phyloP scores from a whole-genome alignment of 148 eudicot species.

The Rhododendron vialii region DNA sequence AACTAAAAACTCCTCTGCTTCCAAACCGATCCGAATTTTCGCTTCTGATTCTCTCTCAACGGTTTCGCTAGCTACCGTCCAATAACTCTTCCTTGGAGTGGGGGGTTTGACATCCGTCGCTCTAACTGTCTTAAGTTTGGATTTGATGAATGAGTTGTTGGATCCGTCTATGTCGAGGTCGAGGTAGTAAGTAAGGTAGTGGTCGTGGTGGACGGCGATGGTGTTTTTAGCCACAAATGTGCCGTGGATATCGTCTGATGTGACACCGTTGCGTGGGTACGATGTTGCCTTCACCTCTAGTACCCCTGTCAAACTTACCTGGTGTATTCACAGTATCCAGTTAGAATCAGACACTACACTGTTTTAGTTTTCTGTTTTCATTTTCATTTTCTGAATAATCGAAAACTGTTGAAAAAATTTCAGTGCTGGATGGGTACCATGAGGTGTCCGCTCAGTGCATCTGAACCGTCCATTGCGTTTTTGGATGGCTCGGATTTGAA shows the following conservation, averaged over 20 bases:
- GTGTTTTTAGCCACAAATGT: constrained; percentile 53
- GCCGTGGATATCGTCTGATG: constrained; percentile 39
- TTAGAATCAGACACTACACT: background rate
- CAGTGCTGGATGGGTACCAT: no score
- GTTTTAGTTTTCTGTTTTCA: background rate
- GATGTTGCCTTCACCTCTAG: constrained; percentile 66
- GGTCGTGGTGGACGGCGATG: constrained; percentile 70
- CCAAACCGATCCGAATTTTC: constrained; percentile 31
- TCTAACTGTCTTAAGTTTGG: constrained; percentile 24
- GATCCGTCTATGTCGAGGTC: constrained; percentile 54
- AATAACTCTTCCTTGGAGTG: constrained; percentile 69
- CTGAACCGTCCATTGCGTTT: no score
- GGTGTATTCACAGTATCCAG: background rate
- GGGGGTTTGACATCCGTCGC: constrained; percentile 8
- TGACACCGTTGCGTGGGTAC: constrained; percentile 32
- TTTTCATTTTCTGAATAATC: background rate
- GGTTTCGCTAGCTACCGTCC: constrained; percentile 49
- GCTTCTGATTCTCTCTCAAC: constrained; percentile 46
- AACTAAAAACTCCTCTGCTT: constrained; percentile 39
- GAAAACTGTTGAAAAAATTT: background rate
- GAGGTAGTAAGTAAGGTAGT: constrained; percentile 64
- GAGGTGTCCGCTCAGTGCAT: no score
- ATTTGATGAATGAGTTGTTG: constrained; percentile 36
- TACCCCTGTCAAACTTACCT: constrained; percentile 78
- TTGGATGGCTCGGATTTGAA: no score